Conservation (phyloP, 2,329 filamentous ascomycete genomes). For the Colletotrichum eleusines region DNA sequence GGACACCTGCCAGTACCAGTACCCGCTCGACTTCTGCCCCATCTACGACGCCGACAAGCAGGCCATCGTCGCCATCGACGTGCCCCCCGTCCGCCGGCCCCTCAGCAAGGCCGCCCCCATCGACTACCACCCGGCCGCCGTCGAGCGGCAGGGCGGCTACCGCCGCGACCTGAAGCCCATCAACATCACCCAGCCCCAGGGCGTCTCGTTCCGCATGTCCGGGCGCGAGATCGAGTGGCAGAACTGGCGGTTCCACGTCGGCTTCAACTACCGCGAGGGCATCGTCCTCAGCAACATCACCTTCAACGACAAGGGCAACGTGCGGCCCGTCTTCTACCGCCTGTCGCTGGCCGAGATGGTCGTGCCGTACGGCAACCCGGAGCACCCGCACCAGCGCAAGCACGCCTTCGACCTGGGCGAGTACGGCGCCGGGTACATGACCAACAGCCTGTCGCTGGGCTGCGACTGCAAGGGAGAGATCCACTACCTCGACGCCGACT, state of each 20-base stretch:
- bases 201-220: constrained; percentile 85
- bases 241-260: constrained; percentile 93
- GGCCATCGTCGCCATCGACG: constrained; percentile 84
- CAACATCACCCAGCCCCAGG: constrained; percentile 88
- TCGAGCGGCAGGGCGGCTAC: constrained; percentile 81
- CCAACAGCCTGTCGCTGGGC: constrained; percentile 80
- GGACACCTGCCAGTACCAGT: constrained; percentile 92
- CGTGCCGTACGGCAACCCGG: constrained; percentile 87
- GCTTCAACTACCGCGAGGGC: constrained; percentile 95
- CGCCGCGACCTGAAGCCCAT: constrained; percentile 85
- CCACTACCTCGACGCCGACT: constrained; percentile 90
- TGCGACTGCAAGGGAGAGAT: constrained; percentile 93
- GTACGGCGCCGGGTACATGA: constrained; percentile 87
- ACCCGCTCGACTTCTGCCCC: constrained; percentile 92
- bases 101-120: constrained; percentile 78
- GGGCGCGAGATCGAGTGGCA: constrained; percentile 87
- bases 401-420: constrained; percentile 86
- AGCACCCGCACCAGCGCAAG: constrained; percentile 83
- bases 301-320: constrained; percentile 84
- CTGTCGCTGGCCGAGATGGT: constrained; percentile 95
- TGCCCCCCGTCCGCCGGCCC: constrained; percentile 81
- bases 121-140: constrained; percentile 82
- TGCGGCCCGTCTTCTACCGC: constrained; percentile 87
- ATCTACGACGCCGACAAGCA: constrained; percentile 87
- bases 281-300: constrained; percentile 91